phyloP scores from a whole-genome alignment of 2,329 filamentous ascomycete genomes.

The Penicillium freii region DNA sequence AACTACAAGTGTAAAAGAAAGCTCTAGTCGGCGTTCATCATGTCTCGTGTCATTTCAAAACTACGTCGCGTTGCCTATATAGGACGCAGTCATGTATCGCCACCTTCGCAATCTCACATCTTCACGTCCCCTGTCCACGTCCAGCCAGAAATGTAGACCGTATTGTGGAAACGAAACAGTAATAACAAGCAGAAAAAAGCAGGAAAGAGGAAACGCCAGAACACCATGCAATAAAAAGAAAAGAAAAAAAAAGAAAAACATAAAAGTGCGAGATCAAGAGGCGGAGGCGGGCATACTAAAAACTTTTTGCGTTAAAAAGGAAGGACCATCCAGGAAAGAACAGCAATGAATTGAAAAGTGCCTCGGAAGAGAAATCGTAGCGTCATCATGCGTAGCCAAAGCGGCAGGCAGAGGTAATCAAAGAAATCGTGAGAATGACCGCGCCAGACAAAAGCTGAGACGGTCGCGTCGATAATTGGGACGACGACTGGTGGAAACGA shows the following conservation, averaged over 20 bases:
- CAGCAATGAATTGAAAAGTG: conserved; percentile 27
- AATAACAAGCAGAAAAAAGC: conserved; percentile 15
- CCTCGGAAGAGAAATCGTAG: conserved; percentile 24
- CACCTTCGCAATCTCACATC: conserved; percentile 1
- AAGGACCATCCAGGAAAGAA: conserved; percentile 12
- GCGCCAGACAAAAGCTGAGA: conserved; percentile 7
- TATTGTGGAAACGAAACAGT: conserved; percentile 9
- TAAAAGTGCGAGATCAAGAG: conserved; percentile 10
- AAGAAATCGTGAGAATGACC: conserved; percentile 11
- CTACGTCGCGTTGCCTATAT: conserved; percentile 7
- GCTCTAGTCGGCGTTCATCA: conserved; percentile 1
- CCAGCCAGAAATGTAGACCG: not conserved
- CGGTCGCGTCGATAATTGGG: conserved; percentile 19
- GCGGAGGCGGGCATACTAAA: conserved; percentile 22
- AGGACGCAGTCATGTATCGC: conserved; percentile 11
- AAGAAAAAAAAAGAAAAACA: not conserved
- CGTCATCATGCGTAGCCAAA: conserved; percentile 24
- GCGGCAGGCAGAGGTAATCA: conserved; percentile 5
- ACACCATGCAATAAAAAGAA: conserved; percentile 25
- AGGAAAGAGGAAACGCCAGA: conserved; percentile 14
- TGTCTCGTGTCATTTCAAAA: conserved; percentile 9
- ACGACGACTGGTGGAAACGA: conserved; percentile 6
- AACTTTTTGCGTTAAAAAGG: conserved; percentile 20
- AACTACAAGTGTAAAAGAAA: not conserved
- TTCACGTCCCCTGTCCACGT: conserved; percentile 2